Conservation (phyloP, 768 basidiomycete genomes). For the Collybia sp. region DNA sequence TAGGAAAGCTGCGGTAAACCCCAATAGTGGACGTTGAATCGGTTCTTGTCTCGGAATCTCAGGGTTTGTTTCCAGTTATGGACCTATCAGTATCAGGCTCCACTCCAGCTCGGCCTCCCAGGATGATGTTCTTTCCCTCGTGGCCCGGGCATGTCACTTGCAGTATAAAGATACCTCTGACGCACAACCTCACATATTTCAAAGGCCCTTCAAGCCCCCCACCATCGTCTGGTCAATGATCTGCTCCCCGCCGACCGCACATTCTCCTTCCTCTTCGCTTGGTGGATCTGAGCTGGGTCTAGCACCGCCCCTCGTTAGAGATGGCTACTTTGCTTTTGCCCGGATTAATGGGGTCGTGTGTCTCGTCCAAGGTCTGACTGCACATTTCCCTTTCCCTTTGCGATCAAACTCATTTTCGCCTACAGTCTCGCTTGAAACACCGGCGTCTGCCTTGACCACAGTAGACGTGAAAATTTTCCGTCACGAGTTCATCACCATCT, state of each 20-base stretch:
- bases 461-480: conserved; percentile 51
- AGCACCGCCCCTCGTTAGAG: conserved; percentile 28
- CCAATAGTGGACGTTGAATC: no score
- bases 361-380: conserved; percentile 62
- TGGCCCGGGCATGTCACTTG: conserved; percentile 32
- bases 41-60: no score
- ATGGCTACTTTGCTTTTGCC: conserved; percentile 50
- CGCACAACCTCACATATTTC: conserved; percentile 18
- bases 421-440: conserved; percentile 32
- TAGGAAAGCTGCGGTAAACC: no score
- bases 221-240: conserved; percentile 9
- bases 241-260: conserved; percentile 4
- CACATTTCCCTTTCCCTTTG: neutral
- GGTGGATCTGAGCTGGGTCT: conserved; percentile 1
- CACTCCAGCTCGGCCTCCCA: conserved; percentile 11
- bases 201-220: conserved; percentile 19
- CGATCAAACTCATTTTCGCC: conserved; percentile 3
- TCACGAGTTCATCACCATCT: conserved; percentile 64
- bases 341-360: conserved; percentile 50
- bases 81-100: no score
- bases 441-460: conserved; percentile 38
- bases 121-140: conserved; percentile 25
- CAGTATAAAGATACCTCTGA: conserved; percentile 31
- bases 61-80: no score
- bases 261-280: neutral